phyloP scores from a whole-genome alignment of 2,329 filamentous ascomycete genomes.

The Fusarium secorum region DNA sequence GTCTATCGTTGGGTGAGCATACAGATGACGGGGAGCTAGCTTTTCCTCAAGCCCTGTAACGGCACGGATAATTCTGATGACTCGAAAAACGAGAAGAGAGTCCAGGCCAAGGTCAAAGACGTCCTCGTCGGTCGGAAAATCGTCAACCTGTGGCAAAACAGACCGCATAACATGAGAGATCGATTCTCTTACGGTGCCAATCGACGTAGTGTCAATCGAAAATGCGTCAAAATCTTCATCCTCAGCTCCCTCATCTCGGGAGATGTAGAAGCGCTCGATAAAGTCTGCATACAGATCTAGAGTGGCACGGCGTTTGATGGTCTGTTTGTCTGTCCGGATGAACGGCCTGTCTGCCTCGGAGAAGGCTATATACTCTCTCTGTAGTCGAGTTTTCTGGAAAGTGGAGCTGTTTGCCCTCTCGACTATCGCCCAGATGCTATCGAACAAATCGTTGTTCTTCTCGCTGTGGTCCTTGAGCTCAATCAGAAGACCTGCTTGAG shows the following conservation, averaged over 20 bases:
- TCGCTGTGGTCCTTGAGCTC: not conserved
- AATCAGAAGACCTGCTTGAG: not conserved
- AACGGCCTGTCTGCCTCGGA: not conserved
- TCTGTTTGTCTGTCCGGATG: conserved; percentile 3
- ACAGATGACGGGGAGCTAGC: not conserved
- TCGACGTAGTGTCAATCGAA: not conserved
- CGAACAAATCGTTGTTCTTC: not conserved
- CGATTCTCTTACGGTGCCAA: not conserved
- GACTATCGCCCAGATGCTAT: not conserved
- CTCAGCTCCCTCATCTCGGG: not conserved
- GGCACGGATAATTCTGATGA: not conserved
- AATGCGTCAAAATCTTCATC: conserved; percentile 1
- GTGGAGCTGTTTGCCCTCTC: conserved; percentile 4
- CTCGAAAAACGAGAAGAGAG: not conserved
- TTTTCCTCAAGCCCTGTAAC: not conserved
- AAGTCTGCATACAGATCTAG: not conserved
- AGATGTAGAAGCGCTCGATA: not conserved
- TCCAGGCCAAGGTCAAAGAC: not conserved
- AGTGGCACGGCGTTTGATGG: conserved; percentile 2
- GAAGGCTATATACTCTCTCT: not conserved
- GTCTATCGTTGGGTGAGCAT: not conserved
- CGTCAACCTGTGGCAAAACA: not conserved
- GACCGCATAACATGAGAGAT: not conserved
- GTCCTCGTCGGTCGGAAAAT: not conserved
- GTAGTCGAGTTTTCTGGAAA: not conserved